Evolutionary conservation across 2,329 filamentous ascomycete species (phyloP).

Genomic region (Didymella lethalis): DNA sequence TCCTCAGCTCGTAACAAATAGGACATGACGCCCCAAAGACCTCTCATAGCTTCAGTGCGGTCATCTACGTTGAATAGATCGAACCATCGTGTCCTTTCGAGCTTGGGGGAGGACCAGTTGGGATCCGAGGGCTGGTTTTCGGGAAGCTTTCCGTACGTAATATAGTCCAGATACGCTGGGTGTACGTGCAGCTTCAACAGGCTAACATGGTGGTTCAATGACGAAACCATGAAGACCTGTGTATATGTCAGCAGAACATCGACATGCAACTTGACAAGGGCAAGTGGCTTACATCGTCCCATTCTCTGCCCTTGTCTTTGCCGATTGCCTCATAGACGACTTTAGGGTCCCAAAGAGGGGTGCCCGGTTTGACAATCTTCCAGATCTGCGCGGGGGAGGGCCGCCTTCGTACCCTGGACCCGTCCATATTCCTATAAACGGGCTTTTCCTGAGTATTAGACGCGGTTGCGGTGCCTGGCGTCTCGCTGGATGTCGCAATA

Average conservation of each 20-base stretch:
- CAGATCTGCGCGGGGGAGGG: conserved; percentile 60
- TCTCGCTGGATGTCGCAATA: conserved; percentile 35
- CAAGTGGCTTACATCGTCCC: conserved; percentile 61
- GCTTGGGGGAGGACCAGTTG: conserved; percentile 60
- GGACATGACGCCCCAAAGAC: conserved; percentile 65
- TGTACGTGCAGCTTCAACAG: conserved; percentile 67
- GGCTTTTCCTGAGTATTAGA: conserved; percentile 49
- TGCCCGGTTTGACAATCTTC: conserved; percentile 61
- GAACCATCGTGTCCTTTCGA: conserved; percentile 66
- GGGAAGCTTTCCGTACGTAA: conserved; percentile 56
- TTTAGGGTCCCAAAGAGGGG: conserved; percentile 64
- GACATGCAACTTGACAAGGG: conserved; percentile 5
- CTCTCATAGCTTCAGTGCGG: conserved; percentile 63
- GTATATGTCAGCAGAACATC: conserved; percentile 5
- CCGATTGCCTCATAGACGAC: conserved; percentile 65
- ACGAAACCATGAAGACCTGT: conserved; percentile 68
- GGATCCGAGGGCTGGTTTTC: conserved; percentile 34
- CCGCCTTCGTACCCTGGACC: conserved; percentile 49
- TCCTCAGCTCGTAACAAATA: conserved; percentile 54
- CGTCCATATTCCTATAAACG: conserved; percentile 32
- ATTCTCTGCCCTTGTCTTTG: conserved; percentile 56
- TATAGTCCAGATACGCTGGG: conserved; percentile 62
- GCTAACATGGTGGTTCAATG: conserved; percentile 68
- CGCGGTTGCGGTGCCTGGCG: conserved; percentile 35
- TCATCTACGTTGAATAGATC: conserved; percentile 64